phyloP scores from a whole-genome alignment of 345 rosid species.

The Psidium guajava region DNA sequence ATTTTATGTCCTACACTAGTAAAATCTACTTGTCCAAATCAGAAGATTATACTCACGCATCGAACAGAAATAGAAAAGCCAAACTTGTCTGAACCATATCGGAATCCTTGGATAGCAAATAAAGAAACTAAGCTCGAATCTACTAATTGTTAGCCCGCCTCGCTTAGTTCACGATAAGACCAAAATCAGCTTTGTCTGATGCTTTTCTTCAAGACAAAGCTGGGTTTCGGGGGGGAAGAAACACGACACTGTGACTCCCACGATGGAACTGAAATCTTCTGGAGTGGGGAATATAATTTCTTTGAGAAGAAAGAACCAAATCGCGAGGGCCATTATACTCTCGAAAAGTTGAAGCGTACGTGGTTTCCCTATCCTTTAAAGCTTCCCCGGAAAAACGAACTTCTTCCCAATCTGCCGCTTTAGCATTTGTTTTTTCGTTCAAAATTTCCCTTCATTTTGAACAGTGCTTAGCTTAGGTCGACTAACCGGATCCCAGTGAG shows the following conservation, averaged over 20 bases:
- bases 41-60: not conserved
- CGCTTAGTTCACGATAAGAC: not conserved
- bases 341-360: not conserved
- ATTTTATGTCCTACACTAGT: not conserved
- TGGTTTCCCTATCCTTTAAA: no score
- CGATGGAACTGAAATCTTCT: not conserved
- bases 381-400: no score
- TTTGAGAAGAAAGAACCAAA: not conserved
- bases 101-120: not conserved
- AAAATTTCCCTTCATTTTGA: no score
- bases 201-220: not conserved
- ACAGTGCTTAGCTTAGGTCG: no score
- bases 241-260: not conserved
- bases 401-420: no score
- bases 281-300: not conserved
- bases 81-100: not conserved
- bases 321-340: not conserved
- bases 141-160: not conserved
- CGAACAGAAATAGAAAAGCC: not conserved
- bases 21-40: not conserved
- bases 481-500: no score
- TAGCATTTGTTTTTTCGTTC: no score
- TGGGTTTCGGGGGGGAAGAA: not conserved
- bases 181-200: not conserved
- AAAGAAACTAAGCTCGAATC: not conserved